Evolutionary conservation across 2,329 filamentous ascomycete genomes (phyloP).

Genomic region (Penicillium sp.): DNA sequence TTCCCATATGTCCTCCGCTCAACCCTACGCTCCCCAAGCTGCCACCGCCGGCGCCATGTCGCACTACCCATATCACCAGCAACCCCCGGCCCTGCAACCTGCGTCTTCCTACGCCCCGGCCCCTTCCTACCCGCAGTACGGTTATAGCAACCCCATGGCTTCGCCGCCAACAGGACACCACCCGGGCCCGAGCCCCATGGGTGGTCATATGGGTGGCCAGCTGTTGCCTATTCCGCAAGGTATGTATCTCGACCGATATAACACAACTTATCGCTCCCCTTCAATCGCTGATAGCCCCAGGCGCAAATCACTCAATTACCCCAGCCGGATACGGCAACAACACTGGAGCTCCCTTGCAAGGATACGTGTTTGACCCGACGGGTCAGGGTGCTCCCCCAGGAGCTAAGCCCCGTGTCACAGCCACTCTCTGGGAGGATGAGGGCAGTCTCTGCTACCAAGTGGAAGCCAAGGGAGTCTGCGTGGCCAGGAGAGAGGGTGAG

Average conservation of each 20-base stretch:
- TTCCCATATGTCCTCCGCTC: conserved; percentile 76
- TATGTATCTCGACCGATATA: conserved; percentile 26
- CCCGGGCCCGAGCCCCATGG: conserved; percentile 72
- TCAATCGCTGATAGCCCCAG: background rate
- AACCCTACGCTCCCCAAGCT: conserved; percentile 74
- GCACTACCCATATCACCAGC: conserved; percentile 73
- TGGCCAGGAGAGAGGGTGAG: conserved; percentile 87
- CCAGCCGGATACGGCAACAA: conserved; percentile 46
- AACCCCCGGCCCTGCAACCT: conserved; percentile 75
- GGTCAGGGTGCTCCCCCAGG: conserved; percentile 90
- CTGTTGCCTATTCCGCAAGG: conserved; percentile 70
- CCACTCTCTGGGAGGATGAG: conserved; percentile 97
- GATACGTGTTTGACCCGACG: conserved; percentile 74
- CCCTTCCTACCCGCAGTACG: conserved; percentile 72
- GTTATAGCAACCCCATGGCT: conserved; percentile 75
- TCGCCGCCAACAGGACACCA: conserved; percentile 75
- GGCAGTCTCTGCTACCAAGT: conserved; percentile 98
- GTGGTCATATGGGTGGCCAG: conserved; percentile 67
- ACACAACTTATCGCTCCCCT: no score
- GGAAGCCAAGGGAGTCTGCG: conserved; percentile 93
- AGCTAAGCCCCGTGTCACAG: conserved; percentile 95
- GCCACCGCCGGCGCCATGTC: conserved; percentile 73
- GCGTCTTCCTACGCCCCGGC: conserved; percentile 70
- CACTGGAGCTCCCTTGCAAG: conserved; percentile 48
- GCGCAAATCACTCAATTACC: conserved; percentile 33